Base-by-base conservation (phyloP, 371 early-diverging fungal genomes). In the Homolaphlyctis polyrhiza region DNA sequence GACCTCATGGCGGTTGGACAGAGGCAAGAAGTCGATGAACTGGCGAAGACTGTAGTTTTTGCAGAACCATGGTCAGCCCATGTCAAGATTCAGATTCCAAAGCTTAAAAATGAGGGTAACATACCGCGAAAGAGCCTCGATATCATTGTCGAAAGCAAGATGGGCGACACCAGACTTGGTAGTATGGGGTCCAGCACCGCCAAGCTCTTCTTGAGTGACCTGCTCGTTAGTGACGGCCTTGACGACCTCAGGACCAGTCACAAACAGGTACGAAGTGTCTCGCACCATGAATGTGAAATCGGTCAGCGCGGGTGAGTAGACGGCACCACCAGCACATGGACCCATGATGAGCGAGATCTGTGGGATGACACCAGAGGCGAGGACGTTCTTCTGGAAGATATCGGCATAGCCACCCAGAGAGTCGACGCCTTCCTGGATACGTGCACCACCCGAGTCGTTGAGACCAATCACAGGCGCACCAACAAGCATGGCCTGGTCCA, bases 391-490 rank as follows among this genome's bases (percentile, higher is more conserved):
- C 73, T 91, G 91, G 80, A 97, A 97, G 64, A 97, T 96, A 66
- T 95, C 96, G 28, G 95, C 95, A 76, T 96, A 96, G 2, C 97
- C 97, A 21, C 91, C 95, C 49, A 97, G 76, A 21, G 95, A 94
- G 70, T 94, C 95, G 5, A 97, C 96, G 64, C 97, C 97, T 74
- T 97, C 97, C 73, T 97, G 96, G 64, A 97, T 97, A 68, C 97
- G 86, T 34, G 97, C 97, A 70, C 97, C 97, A 57, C 97, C 97
- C 60, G 95, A 95, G 77, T 97, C 97, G 69, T 97, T 93, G 35
- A 97, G 70, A 1, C 96, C 97, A 60, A 97, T 90, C 14, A 97
- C 89, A 18, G 97, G 97, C 18, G 94, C 96, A 52, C 96, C 95
- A 18, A 92, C 95, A 49, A 87, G 71, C 77, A 97, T 78, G 21